Conservation (phyloP, 768 basidiomycete genomes). For the Boletus barrowsii region DNA sequence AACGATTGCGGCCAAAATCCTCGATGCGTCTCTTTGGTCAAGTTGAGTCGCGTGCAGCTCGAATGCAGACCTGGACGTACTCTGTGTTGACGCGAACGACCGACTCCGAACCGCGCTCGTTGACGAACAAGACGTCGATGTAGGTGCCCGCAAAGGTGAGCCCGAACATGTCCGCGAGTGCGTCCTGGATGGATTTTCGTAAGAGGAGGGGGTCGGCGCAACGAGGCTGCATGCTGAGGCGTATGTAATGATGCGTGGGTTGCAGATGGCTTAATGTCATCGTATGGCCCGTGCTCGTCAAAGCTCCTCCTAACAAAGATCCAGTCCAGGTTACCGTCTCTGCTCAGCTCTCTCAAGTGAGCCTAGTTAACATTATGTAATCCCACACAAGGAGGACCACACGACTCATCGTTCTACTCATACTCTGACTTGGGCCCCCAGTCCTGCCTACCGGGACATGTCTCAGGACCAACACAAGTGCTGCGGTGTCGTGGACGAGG, state of each 20-base stretch:
- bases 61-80: slow-evolving; percentile 8
- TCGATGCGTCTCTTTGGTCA: slow-evolving; percentile 20
- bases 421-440: neutral
- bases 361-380: slow-evolving; percentile 18
- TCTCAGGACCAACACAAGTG: slow-evolving; percentile 22
- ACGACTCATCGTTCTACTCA: neutral
- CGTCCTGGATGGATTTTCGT: slow-evolving; percentile 55
- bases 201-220: slow-evolving; percentile 43
- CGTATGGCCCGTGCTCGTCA: neutral
- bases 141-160: slow-evolving; percentile 47
- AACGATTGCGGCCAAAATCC: slow-evolving; percentile 26
- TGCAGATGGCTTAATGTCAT: slow-evolving; percentile 20
- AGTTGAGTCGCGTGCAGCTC: neutral
- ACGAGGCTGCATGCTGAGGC: slow-evolving; percentile 21
- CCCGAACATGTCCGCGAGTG: slow-evolving; percentile 54
- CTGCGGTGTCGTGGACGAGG: slow-evolving; percentile 56
- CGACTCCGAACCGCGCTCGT: slow-evolving; percentile 22
- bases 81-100: slow-evolving; percentile 21
- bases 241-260: slow-evolving; percentile 25
- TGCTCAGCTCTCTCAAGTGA: no score
- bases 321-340: neutral
- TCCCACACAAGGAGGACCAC: slow-evolving; percentile 5
- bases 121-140: slow-evolving; percentile 58
- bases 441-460: slow-evolving; percentile 12
- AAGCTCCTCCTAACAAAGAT: neutral